Percentiles rank a stretch among this genome's conserved stretches.
phyloP scores from a whole-genome alignment of 306 rosid genomes.

The Pueraria montana region DNA sequence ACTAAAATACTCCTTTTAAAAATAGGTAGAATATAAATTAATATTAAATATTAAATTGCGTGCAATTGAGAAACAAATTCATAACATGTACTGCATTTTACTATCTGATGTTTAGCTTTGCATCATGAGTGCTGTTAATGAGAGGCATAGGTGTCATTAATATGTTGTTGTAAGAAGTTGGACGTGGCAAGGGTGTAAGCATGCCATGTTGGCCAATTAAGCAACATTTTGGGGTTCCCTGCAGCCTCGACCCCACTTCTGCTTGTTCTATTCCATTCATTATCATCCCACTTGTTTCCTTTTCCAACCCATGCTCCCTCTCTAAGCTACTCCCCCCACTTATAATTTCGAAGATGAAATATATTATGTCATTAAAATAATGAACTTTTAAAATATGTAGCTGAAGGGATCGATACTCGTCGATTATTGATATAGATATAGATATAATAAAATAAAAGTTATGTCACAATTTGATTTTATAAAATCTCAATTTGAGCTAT shows the following conservation, averaged over 20 bases:
- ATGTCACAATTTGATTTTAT: too few species aligned
- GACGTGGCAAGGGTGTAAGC: neutral
- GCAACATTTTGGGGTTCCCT: constrained; percentile 20
- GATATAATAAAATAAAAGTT: too few species aligned
- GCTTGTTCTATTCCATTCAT: neutral
- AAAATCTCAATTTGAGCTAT: too few species aligned
- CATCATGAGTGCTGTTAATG: neutral
- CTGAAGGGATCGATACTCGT: too few species aligned
- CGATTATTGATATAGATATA: too few species aligned
- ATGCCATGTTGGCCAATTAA: neutral
- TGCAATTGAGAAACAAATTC: too few species aligned
- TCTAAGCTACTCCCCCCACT: neutral
- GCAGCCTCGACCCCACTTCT: neutral
- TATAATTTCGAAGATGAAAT: neutral
- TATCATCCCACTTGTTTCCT: constrained; percentile 2
- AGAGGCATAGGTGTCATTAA: neutral
- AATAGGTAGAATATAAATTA: too few species aligned
- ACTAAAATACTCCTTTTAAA: too few species aligned
- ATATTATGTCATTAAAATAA: neutral
- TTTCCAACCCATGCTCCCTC: neutral
- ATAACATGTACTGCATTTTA: too few species aligned
- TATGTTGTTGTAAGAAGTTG: neutral
- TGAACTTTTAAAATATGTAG: too few species aligned
- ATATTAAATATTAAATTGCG: too few species aligned
- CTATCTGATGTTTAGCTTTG: neutral